These are phyloP conservation scores for Furcasterigmium sp. DNA, from an alignment of 2,329 filamentous ascomycete genomes.

Conservation along the genomic window DNA sequence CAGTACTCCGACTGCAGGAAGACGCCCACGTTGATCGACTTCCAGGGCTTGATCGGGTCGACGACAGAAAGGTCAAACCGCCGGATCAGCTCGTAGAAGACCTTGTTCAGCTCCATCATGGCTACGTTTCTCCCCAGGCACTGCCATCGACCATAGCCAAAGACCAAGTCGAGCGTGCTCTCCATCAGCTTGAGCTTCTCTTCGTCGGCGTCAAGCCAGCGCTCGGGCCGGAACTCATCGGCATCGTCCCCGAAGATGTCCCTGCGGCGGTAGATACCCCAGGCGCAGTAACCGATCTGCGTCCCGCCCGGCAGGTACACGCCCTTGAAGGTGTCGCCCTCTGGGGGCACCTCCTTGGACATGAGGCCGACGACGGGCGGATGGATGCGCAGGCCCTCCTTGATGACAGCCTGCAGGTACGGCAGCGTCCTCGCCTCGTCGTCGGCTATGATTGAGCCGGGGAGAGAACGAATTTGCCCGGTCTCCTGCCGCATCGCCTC, in stretches of 20 bases:
- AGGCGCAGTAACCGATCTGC: constrained; percentile 24
- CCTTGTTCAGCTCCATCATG: constrained; percentile 27
- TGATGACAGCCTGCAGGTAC: constrained; percentile 44
- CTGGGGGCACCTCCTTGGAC: constrained; percentile 29
- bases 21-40: constrained; percentile 21
- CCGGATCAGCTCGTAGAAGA: no score
- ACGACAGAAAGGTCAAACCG: constrained; percentile 24
- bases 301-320: constrained; percentile 25
- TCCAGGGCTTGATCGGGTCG: constrained; percentile 24
- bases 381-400: constrained; percentile 38
- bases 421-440: constrained; percentile 30
- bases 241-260: constrained; percentile 9
- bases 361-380: constrained; percentile 30
- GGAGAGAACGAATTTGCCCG: no score
- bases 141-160: constrained; percentile 31
- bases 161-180: constrained; percentile 29
- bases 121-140: constrained; percentile 33
- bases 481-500: constrained; percentile 31
- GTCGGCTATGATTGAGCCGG: constrained; percentile 20
- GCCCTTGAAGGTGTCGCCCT: constrained; percentile 29
- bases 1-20: constrained; percentile 24
- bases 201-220: constrained; percentile 13
- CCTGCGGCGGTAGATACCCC: constrained; percentile 21
- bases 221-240: constrained; percentile 9
- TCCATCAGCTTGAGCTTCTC: constrained; percentile 28